phyloP scores from a whole-genome alignment of 2,329 filamentous ascomycete genomes.

The Fusarium brevicatenulatum region DNA sequence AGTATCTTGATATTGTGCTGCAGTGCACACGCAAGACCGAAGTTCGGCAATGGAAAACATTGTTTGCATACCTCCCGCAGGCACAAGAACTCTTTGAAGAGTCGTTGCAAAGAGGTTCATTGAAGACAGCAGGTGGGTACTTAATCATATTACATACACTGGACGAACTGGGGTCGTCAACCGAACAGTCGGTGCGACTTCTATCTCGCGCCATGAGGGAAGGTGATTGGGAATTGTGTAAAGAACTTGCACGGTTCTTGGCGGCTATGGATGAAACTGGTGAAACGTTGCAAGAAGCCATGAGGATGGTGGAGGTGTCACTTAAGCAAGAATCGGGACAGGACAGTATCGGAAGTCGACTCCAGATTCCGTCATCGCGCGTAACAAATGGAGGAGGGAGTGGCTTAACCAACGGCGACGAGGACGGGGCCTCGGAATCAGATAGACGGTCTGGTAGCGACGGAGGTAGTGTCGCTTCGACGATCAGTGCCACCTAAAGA shows the following conservation, averaged over 20 bases:
- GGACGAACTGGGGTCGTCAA: slow-evolving; percentile 74
- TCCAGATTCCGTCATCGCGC: slow-evolving; percentile 48
- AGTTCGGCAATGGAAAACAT: slow-evolving; percentile 90
- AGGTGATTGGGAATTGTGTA: slow-evolving; percentile 94
- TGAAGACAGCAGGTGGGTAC: slow-evolving; percentile 97
- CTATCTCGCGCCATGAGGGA: slow-evolving; percentile 83
- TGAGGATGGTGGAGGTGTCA: slow-evolving; percentile 67
- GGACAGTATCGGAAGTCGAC: slow-evolving; percentile 43
- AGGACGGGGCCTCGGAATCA: slow-evolving; percentile 49
- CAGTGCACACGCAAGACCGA: slow-evolving; percentile 98
- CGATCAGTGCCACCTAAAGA: slow-evolving; percentile 42
- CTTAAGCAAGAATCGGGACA: slow-evolving; percentile 45
- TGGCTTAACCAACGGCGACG: slow-evolving; percentile 46
- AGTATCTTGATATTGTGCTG: slow-evolving; percentile 94
- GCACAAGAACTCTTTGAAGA: slow-evolving; percentile 94
- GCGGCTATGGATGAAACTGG: slow-evolving; percentile 91
- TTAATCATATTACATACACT: slow-evolving; percentile 92
- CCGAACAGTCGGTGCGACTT: slow-evolving; percentile 82
- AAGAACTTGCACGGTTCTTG: slow-evolving; percentile 92
- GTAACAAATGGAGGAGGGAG: slow-evolving; percentile 46
- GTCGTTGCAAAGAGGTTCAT: slow-evolving; percentile 81
- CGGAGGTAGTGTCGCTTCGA: slow-evolving; percentile 51
- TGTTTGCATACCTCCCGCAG: slow-evolving; percentile 91
- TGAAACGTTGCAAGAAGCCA: slow-evolving; percentile 77
- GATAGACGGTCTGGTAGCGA: slow-evolving; percentile 53